Percentiles rank a stretch among this genome's conserved stretches.
Conservation (phyloP, 768 basidiomycete species). For the Coprinellus micaceus region DNA sequence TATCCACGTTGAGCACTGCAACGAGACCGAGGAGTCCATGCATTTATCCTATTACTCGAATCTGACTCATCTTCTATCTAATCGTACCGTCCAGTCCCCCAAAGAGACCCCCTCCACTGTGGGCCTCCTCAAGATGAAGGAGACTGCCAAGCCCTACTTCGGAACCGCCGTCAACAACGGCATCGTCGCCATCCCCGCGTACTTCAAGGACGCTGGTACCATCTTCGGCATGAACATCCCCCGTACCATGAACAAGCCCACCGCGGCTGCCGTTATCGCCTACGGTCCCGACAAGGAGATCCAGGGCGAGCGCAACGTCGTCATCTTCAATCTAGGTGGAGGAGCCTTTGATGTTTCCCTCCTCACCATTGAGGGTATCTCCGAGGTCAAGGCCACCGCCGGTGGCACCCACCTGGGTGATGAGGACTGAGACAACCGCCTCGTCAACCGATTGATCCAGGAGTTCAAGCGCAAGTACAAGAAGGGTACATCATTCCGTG, state of each 20-base stretch:
- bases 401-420: slow-evolving; percentile 98
- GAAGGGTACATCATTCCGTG: slow-evolving; percentile 55
- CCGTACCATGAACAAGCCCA: slow-evolving; percentile 99
- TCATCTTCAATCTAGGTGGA: slow-evolving; percentile 98
- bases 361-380: slow-evolving; percentile 94
- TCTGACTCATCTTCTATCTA: slow-evolving; percentile 13
- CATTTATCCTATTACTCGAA: slow-evolving; percentile 31
- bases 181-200: slow-evolving; percentile 94
- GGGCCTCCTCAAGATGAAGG: slow-evolving; percentile 97
- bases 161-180: slow-evolving; percentile 82
- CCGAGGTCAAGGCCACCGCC: slow-evolving; percentile 96
- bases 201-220: slow-evolving; percentile 97
- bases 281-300: slow-evolving; percentile 98
- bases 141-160: slow-evolving; percentile 94
- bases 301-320: slow-evolving; percentile 84
- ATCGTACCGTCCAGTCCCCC: slow-evolving; percentile 79
- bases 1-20: slow-evolving; percentile 86
- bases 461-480: slow-evolving; percentile 98
- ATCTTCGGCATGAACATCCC: slow-evolving; percentile 94
- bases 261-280: slow-evolving; percentile 95
- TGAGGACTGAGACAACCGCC: slow-evolving; percentile 97
- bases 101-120: slow-evolving; percentile 98
- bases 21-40: slow-evolving; percentile 90
- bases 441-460: slow-evolving; percentile 91
- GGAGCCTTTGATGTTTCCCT: slow-evolving; percentile 98